Evolutionary conservation across 2,329 filamentous ascomycete species (phyloP), one percentile per base, ranked within the genome.

Genomic region (Calonectria montana): DNA sequence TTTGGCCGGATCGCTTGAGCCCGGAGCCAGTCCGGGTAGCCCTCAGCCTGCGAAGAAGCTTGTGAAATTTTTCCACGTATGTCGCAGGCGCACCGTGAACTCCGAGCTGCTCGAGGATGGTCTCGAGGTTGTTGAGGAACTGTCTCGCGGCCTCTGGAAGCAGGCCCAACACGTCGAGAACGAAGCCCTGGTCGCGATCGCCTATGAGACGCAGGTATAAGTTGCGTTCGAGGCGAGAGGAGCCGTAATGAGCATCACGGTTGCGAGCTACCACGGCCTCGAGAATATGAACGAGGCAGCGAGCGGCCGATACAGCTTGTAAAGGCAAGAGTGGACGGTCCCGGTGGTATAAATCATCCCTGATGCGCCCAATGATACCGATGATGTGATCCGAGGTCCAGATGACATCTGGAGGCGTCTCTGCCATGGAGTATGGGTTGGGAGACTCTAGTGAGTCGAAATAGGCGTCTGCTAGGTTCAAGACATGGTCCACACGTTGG

Each of bases 351-450:
- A 89, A 82, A 18, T 84, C 79, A 39, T 83, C 80, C 53, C 83
- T 81, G 70, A 91, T 86, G 70, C 86, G 84, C 37, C 77, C 74
- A 15, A 86, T 81, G 29, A 85, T 85, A 23, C 83, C 82, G 8
- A 81, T 75, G 35, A 90, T 83, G 67, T 89, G 88, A 6, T 76
- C 79, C 1, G 87, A 85, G 3, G 88, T 88, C 89, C 89, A 90
- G 10, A 80, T 65, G 1, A 88, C 86, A 69, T 88, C 77, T 21
- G 80, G 77, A 1, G 82, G 79, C 0, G 80, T 79, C 75, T 88
- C 80, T 61, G 55, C 27, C 9, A 70, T 65, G 15, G 61, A 23
- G 16, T 64, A 23, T 50, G 37, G 59, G 39, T 31, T 37, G 23
- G 37, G 12, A 21, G 65, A 45, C 3, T 57, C 23, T 13, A 64